Evolutionary conservation across 2,329 filamentous ascomycete genomes (phyloP), one percentile per base, ranked within the genome.

Genomic region (Aspergillus awamori): DNA sequence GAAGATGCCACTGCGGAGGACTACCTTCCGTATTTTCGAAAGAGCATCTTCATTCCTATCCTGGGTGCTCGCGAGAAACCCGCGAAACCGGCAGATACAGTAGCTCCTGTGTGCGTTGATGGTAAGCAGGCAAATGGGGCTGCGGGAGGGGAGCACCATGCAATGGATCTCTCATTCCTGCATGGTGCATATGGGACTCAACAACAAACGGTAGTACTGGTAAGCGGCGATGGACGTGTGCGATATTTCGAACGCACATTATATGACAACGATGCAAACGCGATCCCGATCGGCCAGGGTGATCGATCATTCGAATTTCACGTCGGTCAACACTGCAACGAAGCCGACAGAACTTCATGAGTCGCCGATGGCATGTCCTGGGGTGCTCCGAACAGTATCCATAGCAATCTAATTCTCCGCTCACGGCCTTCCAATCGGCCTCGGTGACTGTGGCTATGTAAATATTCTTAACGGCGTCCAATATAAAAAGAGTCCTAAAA

Each of bases 191-290:
- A 89, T 69, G 87, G 87, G 0, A 89, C 87, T 2, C 85, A 87
- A 70, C 87, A 86, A 72, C 86, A 89, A 70, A 87, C 84, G 1
- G 76, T 89, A 7, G 77, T 89, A 2, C 72, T 89, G 13, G 85
- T 87, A 20, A 78, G 82, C 66, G 74, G 76, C 30, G 69, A 81
- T n/a, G 85, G 85, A 2, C 79, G 80, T 57, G 81, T 87, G 38
- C 84, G 81, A n/a, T 89, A 85, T 67, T 79, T 88, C 36, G 87
- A 89, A 72, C 78, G 86, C 59, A 88, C 86, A 17, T 70, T 89
- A 20, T 87, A 82, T 68, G 84, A 87, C 67, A 74, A 79, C 11
- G 71, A 83, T 49, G 84, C 81, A 3, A 76, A 77, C 38, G 75
- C 80, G 2, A 74, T 86, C 10, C 74, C 78, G 2, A 69, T 74